Evolutionary conservation across 495 filamentous ascomycete genomes (phyloP).

Genomic region (Choiromyces venosus): DNA sequence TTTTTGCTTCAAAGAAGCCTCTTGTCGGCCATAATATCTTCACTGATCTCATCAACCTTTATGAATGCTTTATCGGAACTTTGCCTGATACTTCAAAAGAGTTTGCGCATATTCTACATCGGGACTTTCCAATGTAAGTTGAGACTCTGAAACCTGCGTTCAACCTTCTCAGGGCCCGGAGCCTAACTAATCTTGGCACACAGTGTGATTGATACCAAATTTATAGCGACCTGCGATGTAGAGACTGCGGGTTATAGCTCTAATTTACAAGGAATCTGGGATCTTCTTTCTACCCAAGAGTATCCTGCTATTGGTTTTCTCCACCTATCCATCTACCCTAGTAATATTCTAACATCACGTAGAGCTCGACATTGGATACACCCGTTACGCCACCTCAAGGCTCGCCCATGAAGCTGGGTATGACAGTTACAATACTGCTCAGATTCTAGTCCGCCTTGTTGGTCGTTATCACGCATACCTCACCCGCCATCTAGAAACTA

Average conservation of each 20-base stretch:
- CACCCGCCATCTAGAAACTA: constrained; percentile 27
- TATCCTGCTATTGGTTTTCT: constrained; percentile 20
- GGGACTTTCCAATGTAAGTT: constrained; percentile 54
- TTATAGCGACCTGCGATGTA: constrained; percentile 56
- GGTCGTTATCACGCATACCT: constrained; percentile 29
- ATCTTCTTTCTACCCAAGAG: constrained; percentile 26
- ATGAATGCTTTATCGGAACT: constrained; percentile 60
- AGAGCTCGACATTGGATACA: constrained; percentile 14
- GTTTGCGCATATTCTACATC: constrained; percentile 53
- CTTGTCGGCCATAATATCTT: constrained; percentile 76
- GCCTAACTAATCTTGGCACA: neutral
- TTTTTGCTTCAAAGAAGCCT: constrained; percentile 44
- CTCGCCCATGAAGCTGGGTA: constrained; percentile 63
- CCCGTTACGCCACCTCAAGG: constrained; percentile 11
- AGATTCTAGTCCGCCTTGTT: constrained; percentile 50
- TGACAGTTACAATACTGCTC: constrained; percentile 61
- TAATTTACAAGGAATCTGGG: constrained; percentile 47
- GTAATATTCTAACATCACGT: constrained; percentile 19
- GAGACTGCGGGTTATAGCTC: constrained; percentile 45
- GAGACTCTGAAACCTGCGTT: neutral
- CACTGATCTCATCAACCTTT: constrained; percentile 67
- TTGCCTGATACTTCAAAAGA: constrained; percentile 58
- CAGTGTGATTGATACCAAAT: constrained; percentile 70
- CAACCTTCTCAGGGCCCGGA: neutral
- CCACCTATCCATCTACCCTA: constrained; percentile 18